phyloP scores from a whole-genome alignment of 1,284 basidiomycete genomes.

The Malassezia dermatis region DNA sequence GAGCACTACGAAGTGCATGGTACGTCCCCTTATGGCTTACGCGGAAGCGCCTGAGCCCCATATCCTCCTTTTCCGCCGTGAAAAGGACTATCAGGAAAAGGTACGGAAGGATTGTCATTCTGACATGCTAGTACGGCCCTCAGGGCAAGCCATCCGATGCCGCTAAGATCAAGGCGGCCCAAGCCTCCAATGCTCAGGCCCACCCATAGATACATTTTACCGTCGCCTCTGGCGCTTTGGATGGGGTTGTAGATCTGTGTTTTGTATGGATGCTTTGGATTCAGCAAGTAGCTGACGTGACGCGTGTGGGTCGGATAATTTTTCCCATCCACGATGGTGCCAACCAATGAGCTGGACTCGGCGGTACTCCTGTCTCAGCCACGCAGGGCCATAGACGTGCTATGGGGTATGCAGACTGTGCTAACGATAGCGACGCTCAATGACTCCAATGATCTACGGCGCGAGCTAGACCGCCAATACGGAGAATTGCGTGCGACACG shows the following conservation, averaged over 20 bases:
- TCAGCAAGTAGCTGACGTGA: neutral
- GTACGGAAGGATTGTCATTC: slow-evolving; percentile 10
- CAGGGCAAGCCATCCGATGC: slow-evolving; percentile 18
- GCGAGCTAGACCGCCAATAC: neutral
- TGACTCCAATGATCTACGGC: neutral
- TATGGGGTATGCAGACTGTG: neutral
- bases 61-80: slow-evolving; percentile 51
- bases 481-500: neutral
- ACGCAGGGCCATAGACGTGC: slow-evolving; percentile 1
- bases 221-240: neutral
- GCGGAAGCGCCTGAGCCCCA: slow-evolving; percentile 51
- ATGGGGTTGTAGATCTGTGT: neutral
- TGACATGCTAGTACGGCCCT: slow-evolving; percentile 11
- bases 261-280: neutral
- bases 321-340: slow-evolving; percentile 4
- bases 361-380: slow-evolving; percentile 4
- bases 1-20: slow-evolving; percentile 94
- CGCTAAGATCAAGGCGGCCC: slow-evolving; percentile 13
- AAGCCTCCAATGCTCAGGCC: neutral
- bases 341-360: neutral
- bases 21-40: slow-evolving; percentile 50
- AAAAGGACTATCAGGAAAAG: slow-evolving; percentile 49
- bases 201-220: neutral
- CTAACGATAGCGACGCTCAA: neutral
- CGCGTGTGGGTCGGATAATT: neutral